These are phyloP conservation scores for Cucurbita pepo DNA, from an alignment of 306 rosid species.

Conservation along the genomic window DNA sequence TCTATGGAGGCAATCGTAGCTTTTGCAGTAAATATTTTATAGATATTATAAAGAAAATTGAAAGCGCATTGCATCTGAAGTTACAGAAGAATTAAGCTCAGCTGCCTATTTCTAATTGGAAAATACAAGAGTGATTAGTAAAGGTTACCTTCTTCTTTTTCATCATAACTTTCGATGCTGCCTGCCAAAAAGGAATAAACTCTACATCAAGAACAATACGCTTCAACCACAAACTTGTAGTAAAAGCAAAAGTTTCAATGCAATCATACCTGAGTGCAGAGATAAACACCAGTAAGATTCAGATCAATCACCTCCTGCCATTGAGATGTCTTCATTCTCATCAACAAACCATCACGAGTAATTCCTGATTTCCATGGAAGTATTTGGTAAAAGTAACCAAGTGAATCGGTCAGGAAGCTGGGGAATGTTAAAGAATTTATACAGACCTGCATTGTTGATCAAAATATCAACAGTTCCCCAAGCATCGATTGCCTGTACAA, in stretches of 20 bases:
- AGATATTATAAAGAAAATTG: not conserved
- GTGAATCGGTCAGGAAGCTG: not conserved
- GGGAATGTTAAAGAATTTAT: not conserved
- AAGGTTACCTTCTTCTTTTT: constrained; percentile 70
- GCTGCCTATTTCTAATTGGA: not conserved
- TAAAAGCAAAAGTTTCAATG: not conserved
- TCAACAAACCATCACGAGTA: constrained; percentile 77
- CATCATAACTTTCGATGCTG: constrained; percentile 91
- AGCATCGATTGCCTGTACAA: constrained; percentile 67
- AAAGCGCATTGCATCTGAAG: not conserved
- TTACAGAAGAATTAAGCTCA: not conserved
- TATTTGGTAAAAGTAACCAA: not conserved
- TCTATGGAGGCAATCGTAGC: not conserved
- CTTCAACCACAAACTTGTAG: not conserved
- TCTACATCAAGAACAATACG: constrained; percentile 12
- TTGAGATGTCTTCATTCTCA: constrained; percentile 92
- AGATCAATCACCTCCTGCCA: constrained; percentile 93
- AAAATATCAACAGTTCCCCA: constrained; percentile 95
- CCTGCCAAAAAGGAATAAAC: constrained; percentile 30
- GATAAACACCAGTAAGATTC: constrained; percentile 89
- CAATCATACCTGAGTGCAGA: constrained; percentile 61
- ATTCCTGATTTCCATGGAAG: constrained; percentile 43
- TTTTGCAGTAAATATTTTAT: not conserved
- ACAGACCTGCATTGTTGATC: constrained; percentile 74
- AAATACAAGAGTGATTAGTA: not conserved